phyloP scores from a whole-genome alignment of 768 basidiomycete genomes.

The Pleurotus citrinopileatus region DNA sequence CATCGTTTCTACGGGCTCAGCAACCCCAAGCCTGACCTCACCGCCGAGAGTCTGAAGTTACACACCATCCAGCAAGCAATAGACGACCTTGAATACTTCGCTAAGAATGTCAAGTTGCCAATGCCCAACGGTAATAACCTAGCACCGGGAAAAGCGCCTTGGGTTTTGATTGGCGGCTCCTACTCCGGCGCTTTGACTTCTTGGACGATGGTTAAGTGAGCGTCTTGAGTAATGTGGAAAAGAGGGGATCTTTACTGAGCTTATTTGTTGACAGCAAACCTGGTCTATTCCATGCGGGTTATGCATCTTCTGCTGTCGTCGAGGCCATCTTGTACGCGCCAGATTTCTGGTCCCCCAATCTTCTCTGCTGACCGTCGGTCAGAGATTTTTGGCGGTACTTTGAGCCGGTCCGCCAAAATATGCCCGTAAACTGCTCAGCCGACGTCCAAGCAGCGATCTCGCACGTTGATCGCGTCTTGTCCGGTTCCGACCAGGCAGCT shows the following conservation, averaged over 20 bases:
- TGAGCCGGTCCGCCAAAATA: slow-evolving; percentile 64
- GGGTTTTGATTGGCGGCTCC: slow-evolving; percentile 50
- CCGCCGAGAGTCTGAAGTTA: slow-evolving; percentile 49
- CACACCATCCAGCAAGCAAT: slow-evolving; percentile 76
- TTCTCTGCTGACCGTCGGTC: slow-evolving; percentile 4
- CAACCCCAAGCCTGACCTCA: slow-evolving; percentile 63
- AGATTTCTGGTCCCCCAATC: not conserved
- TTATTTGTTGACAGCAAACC: slow-evolving; percentile 43
- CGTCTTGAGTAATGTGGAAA: not conserved
- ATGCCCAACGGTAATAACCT: slow-evolving; percentile 64
- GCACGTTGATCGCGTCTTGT: slow-evolving; percentile 58
- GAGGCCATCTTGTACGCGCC: slow-evolving; percentile 49
- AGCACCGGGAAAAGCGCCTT: slow-evolving; percentile 50
- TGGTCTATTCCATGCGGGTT: slow-evolving; percentile 61
- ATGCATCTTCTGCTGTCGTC: slow-evolving; percentile 65
- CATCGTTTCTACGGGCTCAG: slow-evolving; percentile 78
- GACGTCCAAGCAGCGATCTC: slow-evolving; percentile 64
- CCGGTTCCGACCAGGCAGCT: slow-evolving; percentile 36
- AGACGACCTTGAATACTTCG: slow-evolving; percentile 70
- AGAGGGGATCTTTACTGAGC: not conserved
- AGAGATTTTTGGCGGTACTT: slow-evolving; percentile 72
- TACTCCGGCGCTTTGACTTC: slow-evolving; percentile 35
- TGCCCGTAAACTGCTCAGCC: slow-evolving; percentile 72
- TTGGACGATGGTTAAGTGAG: slow-evolving; percentile 70
- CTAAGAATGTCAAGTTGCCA: slow-evolving; percentile 61